Evolutionary conservation across 2,329 filamentous ascomycete genomes (phyloP).

Genomic region (Zasmidium citrigriseum): DNA sequence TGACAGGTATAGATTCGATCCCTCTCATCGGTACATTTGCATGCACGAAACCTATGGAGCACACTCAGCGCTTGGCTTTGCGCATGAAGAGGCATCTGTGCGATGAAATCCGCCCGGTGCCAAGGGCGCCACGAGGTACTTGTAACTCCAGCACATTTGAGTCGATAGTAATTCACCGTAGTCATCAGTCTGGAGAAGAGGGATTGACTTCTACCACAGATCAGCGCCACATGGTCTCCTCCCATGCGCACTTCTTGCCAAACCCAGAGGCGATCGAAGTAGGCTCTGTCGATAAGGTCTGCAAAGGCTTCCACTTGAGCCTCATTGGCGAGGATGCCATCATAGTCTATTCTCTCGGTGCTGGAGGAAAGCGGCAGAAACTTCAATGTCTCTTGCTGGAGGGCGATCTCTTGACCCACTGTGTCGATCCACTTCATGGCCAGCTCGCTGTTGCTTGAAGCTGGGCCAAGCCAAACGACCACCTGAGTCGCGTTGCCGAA

Average conservation of each 20-base stretch:
- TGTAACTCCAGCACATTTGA: not conserved
- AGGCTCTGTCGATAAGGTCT: not conserved
- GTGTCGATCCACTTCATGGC: not conserved
- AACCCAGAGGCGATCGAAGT: not conserved
- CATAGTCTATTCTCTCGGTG: not conserved
- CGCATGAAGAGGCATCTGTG: not conserved
- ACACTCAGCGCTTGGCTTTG: not conserved
- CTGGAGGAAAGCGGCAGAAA: not conserved
- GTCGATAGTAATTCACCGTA: not conserved
- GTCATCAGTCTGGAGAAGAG: not conserved
- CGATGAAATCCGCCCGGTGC: not conserved
- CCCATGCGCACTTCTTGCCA: not conserved
- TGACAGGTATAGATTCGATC: not conserved
- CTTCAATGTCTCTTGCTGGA: not conserved
- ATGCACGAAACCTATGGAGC: not conserved
- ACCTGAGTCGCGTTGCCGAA: conserved; percentile 5
- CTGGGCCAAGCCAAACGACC: conserved; percentile 3
- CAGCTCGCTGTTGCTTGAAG: not conserved
- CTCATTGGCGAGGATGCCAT: not conserved
- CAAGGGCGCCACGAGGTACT: not conserved
- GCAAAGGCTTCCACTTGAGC: not conserved
- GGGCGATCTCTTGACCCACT: not conserved
- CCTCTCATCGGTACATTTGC: not conserved
- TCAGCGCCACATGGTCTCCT: not conserved
- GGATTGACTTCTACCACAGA: not conserved